A percentile compares a stretch with the other conserved stretches of the same genome.
These are phyloP conservation scores for Pythium periplocum DNA, from an alignment of 352 stramenopile species.

Conservation along the genomic window DNA sequence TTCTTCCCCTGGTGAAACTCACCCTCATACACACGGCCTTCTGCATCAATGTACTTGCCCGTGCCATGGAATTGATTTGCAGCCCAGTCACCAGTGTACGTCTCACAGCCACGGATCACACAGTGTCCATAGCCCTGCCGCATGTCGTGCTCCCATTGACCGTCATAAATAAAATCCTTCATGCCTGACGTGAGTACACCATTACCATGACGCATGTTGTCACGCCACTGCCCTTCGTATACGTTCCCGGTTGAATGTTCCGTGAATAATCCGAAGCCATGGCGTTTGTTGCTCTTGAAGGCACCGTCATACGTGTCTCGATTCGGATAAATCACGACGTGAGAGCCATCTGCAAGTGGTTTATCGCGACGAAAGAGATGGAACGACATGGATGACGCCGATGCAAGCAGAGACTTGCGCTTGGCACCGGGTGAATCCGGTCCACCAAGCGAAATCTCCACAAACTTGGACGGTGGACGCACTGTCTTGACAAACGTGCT, in stretches of 20 bases:
- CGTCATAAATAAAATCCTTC: conserved; percentile 82
- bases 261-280: conserved; percentile 59
- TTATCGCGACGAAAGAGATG: not conserved
- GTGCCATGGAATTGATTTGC: conserved; percentile 71
- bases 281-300: conserved; percentile 35
- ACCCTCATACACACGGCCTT: conserved; percentile 77
- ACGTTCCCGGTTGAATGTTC: conserved; percentile 52
- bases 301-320: conserved; percentile 73
- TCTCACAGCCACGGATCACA: conserved; percentile 69
- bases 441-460: conserved; percentile 47
- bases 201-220: conserved; percentile 52
- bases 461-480: conserved; percentile 41
- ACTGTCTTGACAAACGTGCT: conserved; percentile 49
- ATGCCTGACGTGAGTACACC: conserved; percentile 62
- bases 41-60: conserved; percentile 76
- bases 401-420: not conserved
- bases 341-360: conserved; percentile 25
- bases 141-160: conserved; percentile 54
- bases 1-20: conserved; percentile 75
- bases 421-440: not conserved
- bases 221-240: conserved; percentile 70
- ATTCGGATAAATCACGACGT: conserved; percentile 49
- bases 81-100: conserved; percentile 68
- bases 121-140: conserved; percentile 67
- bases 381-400: not conserved